Base-by-base conservation (phyloP, 306 rosid species). In the Geum urbanum region DNA sequence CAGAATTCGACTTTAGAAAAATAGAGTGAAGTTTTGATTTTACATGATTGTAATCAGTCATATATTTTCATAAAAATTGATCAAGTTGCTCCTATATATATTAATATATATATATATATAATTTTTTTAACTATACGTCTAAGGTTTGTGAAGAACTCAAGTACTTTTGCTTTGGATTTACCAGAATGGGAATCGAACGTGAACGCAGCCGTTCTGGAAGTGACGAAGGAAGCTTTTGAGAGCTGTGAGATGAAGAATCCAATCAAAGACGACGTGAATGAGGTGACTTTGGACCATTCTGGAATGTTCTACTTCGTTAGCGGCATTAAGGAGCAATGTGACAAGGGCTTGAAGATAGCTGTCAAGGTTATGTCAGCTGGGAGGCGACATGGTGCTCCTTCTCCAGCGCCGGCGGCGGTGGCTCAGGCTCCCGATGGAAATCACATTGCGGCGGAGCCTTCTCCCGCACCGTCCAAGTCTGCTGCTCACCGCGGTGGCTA, bases 231-330 rank as follows among this genome's bases (percentile, higher is more conserved):
- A 14, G 73, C 20, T 14, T 69, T 7, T 24, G 52, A 20, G 51
- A 54, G 41, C 53, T 69, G 73, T 47, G 63, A 54, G 11, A 40
- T 18, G 14, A 19, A 51, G 20, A 69, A 54, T 0, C 63, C 73
- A 13, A 10, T 69, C 52, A 41, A 54, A 45, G 53, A 8, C 22
- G 9, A 54, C 3, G 53, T 54, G 22, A 24, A 37, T 15, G 53
- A 14, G 43, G 47, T 82, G 68, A 79, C 16, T 59, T 20, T 90
- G 20, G 47, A 49, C 0, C 85, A 67, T 48, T 49, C 91, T 0
- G 89, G 96, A 2, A 57, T 81, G 5, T 90, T 84, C 85, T 90
- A 77, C 82, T 90, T 90, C 85, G 80, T 87, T 4, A 87, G 96
- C 10, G 92, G 89, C 9, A 86, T 82, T 0, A 67, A 80, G 45